Evolutionary conservation across 352 stramenopile genomes (phyloP).

Genomic region (Pythium chondricola): DNA sequence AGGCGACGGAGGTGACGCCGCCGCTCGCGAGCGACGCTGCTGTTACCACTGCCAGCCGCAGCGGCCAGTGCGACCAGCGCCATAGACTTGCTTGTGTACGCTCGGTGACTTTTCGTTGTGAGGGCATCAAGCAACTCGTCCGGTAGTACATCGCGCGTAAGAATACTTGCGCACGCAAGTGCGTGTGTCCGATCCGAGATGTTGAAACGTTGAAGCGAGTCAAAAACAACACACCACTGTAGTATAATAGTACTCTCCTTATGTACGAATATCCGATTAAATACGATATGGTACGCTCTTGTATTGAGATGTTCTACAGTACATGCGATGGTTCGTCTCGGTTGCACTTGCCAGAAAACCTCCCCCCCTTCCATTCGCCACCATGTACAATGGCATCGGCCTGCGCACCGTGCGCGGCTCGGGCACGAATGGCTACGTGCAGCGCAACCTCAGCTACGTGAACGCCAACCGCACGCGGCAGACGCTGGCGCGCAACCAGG

Average conservation of each 20-base stretch:
- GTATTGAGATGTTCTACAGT: too few species aligned
- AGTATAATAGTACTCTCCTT: background rate
- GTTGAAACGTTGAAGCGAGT: too few species aligned
- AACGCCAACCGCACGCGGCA: constrained; percentile 60
- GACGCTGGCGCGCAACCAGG: constrained; percentile 41
- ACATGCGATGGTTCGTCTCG: constrained; percentile 3
- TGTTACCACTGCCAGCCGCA: too few species aligned
- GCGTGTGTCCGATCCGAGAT: too few species aligned
- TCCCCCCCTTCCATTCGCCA: background rate
- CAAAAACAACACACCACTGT: too few species aligned
- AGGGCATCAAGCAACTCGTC: too few species aligned
- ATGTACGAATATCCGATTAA: background rate
- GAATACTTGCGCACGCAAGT: too few species aligned
- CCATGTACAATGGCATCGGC: constrained; percentile 89
- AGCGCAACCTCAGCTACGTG: constrained; percentile 80
- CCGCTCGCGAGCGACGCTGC: background rate
- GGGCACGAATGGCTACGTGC: constrained; percentile 86
- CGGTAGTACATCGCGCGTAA: too few species aligned
- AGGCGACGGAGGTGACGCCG: background rate
- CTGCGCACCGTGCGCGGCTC: constrained; percentile 78
- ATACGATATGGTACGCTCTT: background rate
- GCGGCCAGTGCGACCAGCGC: too few species aligned
- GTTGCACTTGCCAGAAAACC: background rate
- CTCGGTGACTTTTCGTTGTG: too few species aligned
- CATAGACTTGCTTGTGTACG: too few species aligned